Percentiles rank a stretch among this genome's conserved stretches.
Evolutionary conservation across 2,329 filamentous ascomycete genomes (phyloP).

Genomic region (Trichoderma afroharzianum): DNA sequence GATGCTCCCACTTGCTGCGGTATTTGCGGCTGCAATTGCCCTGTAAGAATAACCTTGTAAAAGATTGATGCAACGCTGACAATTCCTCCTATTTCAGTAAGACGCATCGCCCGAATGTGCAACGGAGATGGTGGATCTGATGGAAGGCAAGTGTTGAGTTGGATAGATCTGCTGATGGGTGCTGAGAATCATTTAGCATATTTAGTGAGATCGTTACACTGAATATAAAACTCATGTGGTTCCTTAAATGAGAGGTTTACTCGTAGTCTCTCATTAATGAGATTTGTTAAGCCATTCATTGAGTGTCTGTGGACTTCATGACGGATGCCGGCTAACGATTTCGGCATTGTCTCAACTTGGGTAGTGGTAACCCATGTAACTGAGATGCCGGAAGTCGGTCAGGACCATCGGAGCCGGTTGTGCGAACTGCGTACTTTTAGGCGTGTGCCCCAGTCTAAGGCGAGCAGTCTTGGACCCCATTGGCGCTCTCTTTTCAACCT

Average conservation of each 20-base stretch:
- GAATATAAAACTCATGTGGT: background rate
- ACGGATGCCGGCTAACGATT: background rate
- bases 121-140: background rate
- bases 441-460: background rate
- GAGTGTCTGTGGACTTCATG: background rate
- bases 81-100: background rate
- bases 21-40: conserved; percentile 13
- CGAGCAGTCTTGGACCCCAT: background rate
- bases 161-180: background rate
- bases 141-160: background rate
- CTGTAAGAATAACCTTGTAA: background rate
- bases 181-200: background rate
- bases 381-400: background rate
- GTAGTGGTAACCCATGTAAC: background rate
- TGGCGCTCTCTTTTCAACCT: background rate
- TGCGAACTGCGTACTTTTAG: background rate
- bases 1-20: conserved; percentile 9
- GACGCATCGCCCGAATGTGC: no score
- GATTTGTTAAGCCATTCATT: background rate
- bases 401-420: background rate
- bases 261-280: background rate
- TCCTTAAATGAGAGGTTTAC: background rate
- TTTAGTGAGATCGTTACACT: background rate
- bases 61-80: background rate
- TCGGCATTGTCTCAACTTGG: background rate